Base-by-base conservation (phyloP, 1,284 basidiomycete species). In the Fomitiporia mediterranea region DNA sequence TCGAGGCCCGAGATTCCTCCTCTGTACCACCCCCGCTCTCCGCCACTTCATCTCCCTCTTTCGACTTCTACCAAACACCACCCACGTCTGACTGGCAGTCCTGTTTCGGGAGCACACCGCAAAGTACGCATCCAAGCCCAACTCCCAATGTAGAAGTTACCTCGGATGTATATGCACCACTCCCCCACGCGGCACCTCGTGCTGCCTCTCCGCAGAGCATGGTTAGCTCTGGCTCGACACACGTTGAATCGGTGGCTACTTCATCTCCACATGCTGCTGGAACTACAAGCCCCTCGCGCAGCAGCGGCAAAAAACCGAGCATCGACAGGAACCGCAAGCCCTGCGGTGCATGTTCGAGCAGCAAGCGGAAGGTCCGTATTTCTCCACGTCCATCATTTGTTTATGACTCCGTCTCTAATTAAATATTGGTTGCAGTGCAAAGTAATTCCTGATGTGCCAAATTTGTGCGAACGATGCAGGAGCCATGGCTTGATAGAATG, bases 271-370 rank as follows among this genome's bases (percentile, higher is more conserved):
- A 30, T 19, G 11, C 27, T 3, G 40, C 30, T 9, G 37, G 6
- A 13, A 27, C 13, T 13, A 17, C 27, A 8, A 17, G n/a, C 52
- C 17, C 53, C 38, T 11, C 52, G 34, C 44, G 32, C 32, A n/a
- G 39, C 19, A 8, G 30, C 21, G 42, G 56, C 28, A 52, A 53
- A 43, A 57, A 53, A 48, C 15, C 23, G 28, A 51, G 32, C 23
- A 57, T 57, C 30, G 56, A 57, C 38, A 42, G 56, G 37, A 57
- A 57, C 28, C 42, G 51, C 35, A 46, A 37, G 42, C 56, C 56
- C 11, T 57, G 56, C 51, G 56, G 42, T 4, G 35, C 30, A 32
- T 57, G 56, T 34, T 53, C 56, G 13, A 40, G 51, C 27, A 57
- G 56, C 44, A 57, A 57, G 28, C 56, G 56, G 13, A 57, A 57